Conservation (phyloP, 164 flowering plant species). For the Dillenia turbinata region DNA sequence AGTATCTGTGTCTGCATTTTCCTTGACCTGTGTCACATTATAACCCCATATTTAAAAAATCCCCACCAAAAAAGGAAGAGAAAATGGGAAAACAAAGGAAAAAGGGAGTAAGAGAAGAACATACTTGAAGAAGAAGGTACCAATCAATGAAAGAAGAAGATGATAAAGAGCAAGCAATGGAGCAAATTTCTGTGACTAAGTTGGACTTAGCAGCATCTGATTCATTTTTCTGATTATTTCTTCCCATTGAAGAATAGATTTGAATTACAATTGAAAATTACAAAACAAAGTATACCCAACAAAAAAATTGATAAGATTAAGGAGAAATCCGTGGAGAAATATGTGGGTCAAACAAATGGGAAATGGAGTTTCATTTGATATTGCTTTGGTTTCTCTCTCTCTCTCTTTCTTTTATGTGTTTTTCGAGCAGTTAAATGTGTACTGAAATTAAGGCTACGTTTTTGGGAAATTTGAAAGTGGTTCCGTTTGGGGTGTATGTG, state of each 20-base stretch:
- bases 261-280: neutral
- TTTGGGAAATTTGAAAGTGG: constrained; percentile 47
- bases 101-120: constrained; percentile 12
- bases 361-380: neutral
- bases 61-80: neutral
- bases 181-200: constrained; percentile 56
- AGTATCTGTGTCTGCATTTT: constrained; percentile 43
- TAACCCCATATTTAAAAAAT: neutral
- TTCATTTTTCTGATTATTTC: constrained; percentile 14
- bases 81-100: neutral
- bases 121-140: constrained; percentile 74
- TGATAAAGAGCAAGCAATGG: constrained; percentile 26
- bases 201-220: constrained; percentile 33
- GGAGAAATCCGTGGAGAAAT: neutral
- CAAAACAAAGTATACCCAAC: neutral
- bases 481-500: neutral
- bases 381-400: neutral
- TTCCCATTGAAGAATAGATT: constrained; percentile 20
- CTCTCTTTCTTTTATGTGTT: neutral
- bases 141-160: constrained; percentile 59
- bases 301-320: neutral
- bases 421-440: constrained; percentile 49
- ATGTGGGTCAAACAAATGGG: neutral
- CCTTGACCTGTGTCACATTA: constrained; percentile 45
- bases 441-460: constrained; percentile 30